These are phyloP conservation scores for Alternaria consortialis DNA, from an alignment of 2,329 filamentous ascomycete species.

Conservation along the genomic window DNA sequence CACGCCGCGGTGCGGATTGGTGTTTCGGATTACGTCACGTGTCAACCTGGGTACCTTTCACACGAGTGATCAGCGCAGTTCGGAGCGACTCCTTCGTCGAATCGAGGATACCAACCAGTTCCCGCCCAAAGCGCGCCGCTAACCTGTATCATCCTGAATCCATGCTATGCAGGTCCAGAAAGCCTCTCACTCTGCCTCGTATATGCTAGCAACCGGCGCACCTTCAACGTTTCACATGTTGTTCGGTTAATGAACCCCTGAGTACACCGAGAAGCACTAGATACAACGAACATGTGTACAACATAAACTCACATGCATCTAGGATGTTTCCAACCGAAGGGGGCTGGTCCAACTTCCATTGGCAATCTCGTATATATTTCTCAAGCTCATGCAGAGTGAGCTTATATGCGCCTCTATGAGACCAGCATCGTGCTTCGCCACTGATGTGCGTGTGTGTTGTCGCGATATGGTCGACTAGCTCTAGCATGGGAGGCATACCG, in stretches of 20 bases:
- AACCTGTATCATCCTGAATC: not conserved
- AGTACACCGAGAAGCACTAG: not conserved
- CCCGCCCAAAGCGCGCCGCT: not conserved
- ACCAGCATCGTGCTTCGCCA: not conserved
- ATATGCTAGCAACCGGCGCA: not conserved
- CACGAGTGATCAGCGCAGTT: not conserved
- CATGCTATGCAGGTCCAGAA: not conserved
- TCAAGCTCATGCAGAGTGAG: not conserved
- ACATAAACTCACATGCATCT: not conserved
- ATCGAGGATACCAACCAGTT: not conserved
- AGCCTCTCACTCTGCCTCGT: conserved; percentile 4
- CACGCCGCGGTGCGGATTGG: not conserved
- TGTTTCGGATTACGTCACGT: not conserved
- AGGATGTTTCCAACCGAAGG: not conserved
- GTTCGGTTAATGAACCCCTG: not conserved
- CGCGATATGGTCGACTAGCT: not conserved
- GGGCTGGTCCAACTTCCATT: not conserved
- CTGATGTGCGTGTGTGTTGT: not conserved
- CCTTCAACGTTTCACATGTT: not conserved
- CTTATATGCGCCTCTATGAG: not conserved
- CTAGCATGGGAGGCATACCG: not conserved
- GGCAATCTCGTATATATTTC: not conserved
- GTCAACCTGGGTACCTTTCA: not conserved
- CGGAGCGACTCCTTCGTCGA: not conserved
- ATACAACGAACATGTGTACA: not conserved